A percentile compares a stretch with the other conserved stretches of the same genome.
Conservation (phyloP, 2,329 filamentous ascomycete species). For the Polytolypa hystricis region DNA sequence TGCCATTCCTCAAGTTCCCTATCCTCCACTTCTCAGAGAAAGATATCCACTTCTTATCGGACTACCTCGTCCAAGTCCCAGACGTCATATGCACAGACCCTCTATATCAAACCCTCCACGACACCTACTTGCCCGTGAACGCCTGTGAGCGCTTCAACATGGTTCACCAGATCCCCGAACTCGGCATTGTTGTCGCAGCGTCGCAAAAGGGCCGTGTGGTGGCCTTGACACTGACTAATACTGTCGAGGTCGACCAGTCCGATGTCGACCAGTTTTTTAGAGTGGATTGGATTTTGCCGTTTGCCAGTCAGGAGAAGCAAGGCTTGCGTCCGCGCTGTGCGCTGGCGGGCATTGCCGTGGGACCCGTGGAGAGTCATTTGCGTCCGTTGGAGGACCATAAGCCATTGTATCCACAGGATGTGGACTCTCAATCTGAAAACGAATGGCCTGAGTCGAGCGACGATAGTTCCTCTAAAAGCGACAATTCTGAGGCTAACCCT, state of each 20-base stretch:
- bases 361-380: slow-evolving; percentile 44
- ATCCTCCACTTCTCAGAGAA: slow-evolving; percentile 33
- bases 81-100: slow-evolving; percentile 23
- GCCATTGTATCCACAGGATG: too few species aligned
- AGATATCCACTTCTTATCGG: slow-evolving; percentile 27
- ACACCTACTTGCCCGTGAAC: slow-evolving; percentile 15
- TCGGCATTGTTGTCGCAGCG: slow-evolving; percentile 47
- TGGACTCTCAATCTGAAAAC: neutral
- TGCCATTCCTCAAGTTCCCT: slow-evolving; percentile 24
- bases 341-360: slow-evolving; percentile 45
- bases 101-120: slow-evolving; percentile 20
- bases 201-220: slow-evolving; percentile 47
- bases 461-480: neutral
- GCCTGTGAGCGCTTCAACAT: slow-evolving; percentile 45
- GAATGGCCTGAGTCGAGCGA: neutral
- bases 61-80: slow-evolving; percentile 21
- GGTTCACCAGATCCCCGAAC: slow-evolving; percentile 45
- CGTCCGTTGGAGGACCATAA: slow-evolving; percentile 24
- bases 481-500: neutral
- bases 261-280: slow-evolving; percentile 36
- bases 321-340: slow-evolving; percentile 33
- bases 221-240: slow-evolving; percentile 44
- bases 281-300: slow-evolving; percentile 48
- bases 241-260: too few species aligned
- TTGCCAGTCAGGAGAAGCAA: slow-evolving; percentile 36